Base-by-base conservation (phyloP, 352 stramenopile genomes). In the Globisporangium paddicum region DNA sequence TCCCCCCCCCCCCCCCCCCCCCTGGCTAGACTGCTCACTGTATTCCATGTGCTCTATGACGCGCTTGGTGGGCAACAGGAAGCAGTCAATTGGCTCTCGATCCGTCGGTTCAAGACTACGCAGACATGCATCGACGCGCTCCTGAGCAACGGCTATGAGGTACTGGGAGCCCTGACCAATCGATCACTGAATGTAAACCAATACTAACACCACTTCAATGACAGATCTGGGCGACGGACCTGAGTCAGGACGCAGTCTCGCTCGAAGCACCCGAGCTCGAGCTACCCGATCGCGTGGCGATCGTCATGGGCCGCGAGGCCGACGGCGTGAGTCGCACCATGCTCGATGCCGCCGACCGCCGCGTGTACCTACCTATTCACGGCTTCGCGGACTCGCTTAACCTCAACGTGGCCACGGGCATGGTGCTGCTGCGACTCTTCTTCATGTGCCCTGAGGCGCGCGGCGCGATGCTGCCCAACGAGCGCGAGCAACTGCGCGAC, bases 341-440 rank as follows among this genome's bases (percentile, higher is more conserved):
- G 71, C 70, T 95, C 23, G 61, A 77, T 34, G 68, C 71, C 4
- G 81, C 83, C 0, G 77, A 91, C 64, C 68, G 77, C 35, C 75
- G 87, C 52, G 87, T 97, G 0, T 96, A 95, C 63, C 70, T 97
- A 38, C 89, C 89, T 41, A 74, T 95, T 38, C 69, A 83, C 58
- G 87, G 86, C 46, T 96, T 95, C 81, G 82, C 86, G 19, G 89
- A 96, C 71, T 93, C 75, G 25, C 71, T 95, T 26, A 96, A 96
- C 69, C 62, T 96, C n/a, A 83, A 73, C 64, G 87, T 97, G 10
- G 86, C 89, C 6, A 89, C 87, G 19, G 89, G 86, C 18, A 73
- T 96, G 60, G 77, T 95, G 49, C 63, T 95, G 19, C 71, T 91
- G 64, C 72, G 81, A 59, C 64, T 96, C 18, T 67, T 79, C 47